Evolutionary conservation across 768 basidiomycete genomes (phyloP).

Genomic region (Boletus rufocinnamomeus): DNA sequence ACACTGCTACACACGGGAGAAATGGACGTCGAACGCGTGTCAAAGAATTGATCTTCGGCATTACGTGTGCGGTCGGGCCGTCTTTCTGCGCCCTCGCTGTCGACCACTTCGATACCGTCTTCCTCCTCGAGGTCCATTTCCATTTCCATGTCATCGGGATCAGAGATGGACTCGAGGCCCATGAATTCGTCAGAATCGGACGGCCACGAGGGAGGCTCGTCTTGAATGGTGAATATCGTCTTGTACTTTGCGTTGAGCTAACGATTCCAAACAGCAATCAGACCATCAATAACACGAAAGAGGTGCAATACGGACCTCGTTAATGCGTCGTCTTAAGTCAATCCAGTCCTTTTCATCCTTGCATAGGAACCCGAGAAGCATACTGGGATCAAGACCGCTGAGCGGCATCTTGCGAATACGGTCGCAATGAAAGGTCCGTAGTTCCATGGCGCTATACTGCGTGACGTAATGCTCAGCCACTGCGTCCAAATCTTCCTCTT

Average conservation of each 20-base stretch:
- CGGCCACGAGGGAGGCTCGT: conserved; percentile 86
- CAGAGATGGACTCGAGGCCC: conserved; percentile 83
- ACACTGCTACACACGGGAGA: conserved; percentile 42
- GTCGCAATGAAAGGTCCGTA: conserved; percentile 96
- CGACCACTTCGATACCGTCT: conserved; percentile 40
- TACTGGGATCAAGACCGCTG: conserved; percentile 89
- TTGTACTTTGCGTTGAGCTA: conserved; percentile 50
- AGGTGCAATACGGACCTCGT: conserved; percentile 54
- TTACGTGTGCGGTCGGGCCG: conserved; percentile 32
- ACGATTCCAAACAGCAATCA: conserved; percentile 10
- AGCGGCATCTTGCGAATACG: conserved; percentile 93
- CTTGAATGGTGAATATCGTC: conserved; percentile 82
- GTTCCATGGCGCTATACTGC: conserved; percentile 71
- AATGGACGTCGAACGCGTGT: conserved; percentile 49
- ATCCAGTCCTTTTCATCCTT: conserved; percentile 83
- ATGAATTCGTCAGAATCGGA: conserved; percentile 69
- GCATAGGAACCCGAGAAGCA: conserved; percentile 93
- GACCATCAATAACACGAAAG: background rate
- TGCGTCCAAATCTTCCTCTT: conserved; percentile 40
- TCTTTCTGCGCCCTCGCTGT: conserved; percentile 30
- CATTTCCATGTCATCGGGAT: conserved; percentile 68
- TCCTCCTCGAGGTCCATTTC: conserved; percentile 56
- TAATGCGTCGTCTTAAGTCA: conserved; percentile 72
- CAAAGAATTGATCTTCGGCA: conserved; percentile 53
- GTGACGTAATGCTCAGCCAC: conserved; percentile 64